phyloP scores from a whole-genome alignment of 163 green algal species.

The Prototheca wickerhamii region DNA sequence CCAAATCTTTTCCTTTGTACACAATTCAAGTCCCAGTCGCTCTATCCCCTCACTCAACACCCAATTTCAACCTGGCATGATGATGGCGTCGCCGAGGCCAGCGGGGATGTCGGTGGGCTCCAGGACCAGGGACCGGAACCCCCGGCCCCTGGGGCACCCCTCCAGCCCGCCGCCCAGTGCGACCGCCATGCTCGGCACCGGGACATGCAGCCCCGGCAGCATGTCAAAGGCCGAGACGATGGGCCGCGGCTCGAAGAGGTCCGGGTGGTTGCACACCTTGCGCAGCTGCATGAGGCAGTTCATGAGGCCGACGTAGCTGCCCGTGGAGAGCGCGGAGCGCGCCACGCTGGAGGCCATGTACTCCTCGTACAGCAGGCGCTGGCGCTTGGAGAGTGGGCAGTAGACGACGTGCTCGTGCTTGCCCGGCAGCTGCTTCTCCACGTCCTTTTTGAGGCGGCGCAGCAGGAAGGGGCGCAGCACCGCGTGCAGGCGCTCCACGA shows the following conservation, averaged over 20 bases:
- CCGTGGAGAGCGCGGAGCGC: constrained; percentile 54
- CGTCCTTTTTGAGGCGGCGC: constrained; percentile 82
- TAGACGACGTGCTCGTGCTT: constrained; percentile 95
- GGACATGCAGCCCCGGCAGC: constrained; percentile 39
- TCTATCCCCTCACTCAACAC: too few relatives aligned
- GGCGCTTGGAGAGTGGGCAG: constrained; percentile 79
- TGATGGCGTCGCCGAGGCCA: too few relatives aligned
- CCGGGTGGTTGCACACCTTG: constrained; percentile 97
- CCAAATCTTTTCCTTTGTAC: too few relatives aligned
- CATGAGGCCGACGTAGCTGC: constrained; percentile 88
- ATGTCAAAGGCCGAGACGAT: constrained; percentile 89
- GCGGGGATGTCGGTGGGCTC: too few relatives aligned
- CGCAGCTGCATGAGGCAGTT: constrained; percentile 96
- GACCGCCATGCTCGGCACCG: constrained; percentile 34
- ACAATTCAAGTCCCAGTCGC: too few relatives aligned
- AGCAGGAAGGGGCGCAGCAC: constrained; percentile 94
- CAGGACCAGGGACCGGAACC: too few relatives aligned
- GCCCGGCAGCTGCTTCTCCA: constrained; percentile 88
- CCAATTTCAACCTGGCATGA: too few relatives aligned
- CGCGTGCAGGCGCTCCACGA: constrained; percentile 81
- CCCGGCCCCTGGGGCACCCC: neutral
- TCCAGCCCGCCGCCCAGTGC: neutral
- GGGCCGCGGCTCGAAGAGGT: constrained; percentile 89
- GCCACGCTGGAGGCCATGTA: constrained; percentile 80
- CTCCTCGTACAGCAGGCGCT: constrained; percentile 94